These are phyloP conservation scores for Starmerella bacillaris DNA, from an alignment of 805 yeast species.

Conservation along the genomic window DNA sequence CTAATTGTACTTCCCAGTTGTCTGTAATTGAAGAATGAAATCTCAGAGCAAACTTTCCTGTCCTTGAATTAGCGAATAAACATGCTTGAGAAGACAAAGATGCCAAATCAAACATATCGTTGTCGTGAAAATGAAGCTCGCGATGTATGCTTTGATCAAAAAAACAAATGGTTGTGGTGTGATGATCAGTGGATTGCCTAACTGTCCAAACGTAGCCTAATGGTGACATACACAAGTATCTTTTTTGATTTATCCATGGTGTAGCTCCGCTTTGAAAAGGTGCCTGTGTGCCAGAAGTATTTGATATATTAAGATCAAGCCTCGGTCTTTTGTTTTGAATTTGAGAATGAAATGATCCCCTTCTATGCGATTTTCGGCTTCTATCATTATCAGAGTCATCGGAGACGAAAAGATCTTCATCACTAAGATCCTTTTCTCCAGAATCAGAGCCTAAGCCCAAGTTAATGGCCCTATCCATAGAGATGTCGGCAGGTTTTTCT, in stretches of 20 bases:
- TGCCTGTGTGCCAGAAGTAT: slow-evolving; percentile 9
- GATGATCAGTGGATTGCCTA: slow-evolving; percentile 35
- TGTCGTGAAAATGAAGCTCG: slow-evolving; percentile 75
- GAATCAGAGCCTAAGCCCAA: background rate
- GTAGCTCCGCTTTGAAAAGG: slow-evolving; percentile 83
- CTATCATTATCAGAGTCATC: slow-evolving; percentile 1
- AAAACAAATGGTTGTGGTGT: slow-evolving; percentile 70
- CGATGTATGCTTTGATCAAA: slow-evolving; percentile 59
- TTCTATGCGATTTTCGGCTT: background rate
- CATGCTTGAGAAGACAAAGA: slow-evolving; percentile 51
- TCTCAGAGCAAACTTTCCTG: slow-evolving; percentile 36
- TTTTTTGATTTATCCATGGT: slow-evolving; percentile 53
- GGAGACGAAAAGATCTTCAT: background rate
- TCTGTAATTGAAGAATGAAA: slow-evolving; percentile 47
- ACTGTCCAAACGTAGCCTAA: slow-evolving; percentile 73
- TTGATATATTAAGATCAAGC: too few species aligned
- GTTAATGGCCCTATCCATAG: background rate
- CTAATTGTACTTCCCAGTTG: slow-evolving; percentile 39
- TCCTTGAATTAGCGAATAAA: slow-evolving; percentile 36
- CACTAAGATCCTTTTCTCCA: slow-evolving; percentile 1
- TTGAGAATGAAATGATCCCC: too few species aligned
- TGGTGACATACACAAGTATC: slow-evolving; percentile 65
- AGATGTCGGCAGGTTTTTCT: background rate
- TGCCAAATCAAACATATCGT: slow-evolving; percentile 53
- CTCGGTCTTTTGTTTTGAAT: too few species aligned